Evolutionary conservation across 768 basidiomycete species (phyloP).

Genomic region (Lactifluus rugatus): DNA sequence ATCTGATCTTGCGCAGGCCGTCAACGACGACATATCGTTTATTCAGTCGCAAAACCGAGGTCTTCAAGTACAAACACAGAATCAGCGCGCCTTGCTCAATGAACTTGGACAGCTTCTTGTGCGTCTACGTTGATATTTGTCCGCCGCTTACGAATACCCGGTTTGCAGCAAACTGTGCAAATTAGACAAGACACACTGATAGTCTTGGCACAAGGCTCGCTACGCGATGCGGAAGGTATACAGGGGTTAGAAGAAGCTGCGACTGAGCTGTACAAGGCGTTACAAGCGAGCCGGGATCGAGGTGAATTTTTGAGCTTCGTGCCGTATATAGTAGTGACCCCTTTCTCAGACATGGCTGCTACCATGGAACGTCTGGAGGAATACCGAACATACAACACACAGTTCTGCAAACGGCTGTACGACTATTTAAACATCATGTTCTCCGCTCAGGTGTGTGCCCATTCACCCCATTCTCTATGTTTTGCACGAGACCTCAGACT

Average conservation of each 20-base stretch:
- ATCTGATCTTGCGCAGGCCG: slow-evolving; percentile 47
- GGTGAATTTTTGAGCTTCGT: slow-evolving; percentile 37
- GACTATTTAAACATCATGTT: slow-evolving; percentile 91
- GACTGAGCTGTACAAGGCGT: slow-evolving; percentile 86
- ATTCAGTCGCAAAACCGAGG: slow-evolving; percentile 97
- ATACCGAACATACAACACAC: slow-evolving; percentile 79
- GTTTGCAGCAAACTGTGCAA: slow-evolving; percentile 78
- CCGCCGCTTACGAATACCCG: not conserved
- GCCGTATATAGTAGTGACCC: not conserved
- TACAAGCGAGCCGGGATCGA: slow-evolving; percentile 82
- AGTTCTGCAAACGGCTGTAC: slow-evolving; percentile 86
- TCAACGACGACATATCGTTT: slow-evolving; percentile 87
- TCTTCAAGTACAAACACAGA: slow-evolving; percentile 94
- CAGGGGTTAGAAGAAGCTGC: slow-evolving; percentile 73
- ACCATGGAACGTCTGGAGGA: slow-evolving; percentile 89
- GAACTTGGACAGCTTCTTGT: slow-evolving; percentile 88
- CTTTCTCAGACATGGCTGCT: slow-evolving; percentile 80
- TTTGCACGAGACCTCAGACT: not conserved
- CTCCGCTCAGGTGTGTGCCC: slow-evolving; percentile 62
- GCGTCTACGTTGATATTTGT: not conserved
- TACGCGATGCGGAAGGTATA: slow-evolving; percentile 71
- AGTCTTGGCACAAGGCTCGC: slow-evolving; percentile 78
- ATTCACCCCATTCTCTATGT: not conserved
- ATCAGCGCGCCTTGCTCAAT: slow-evolving; percentile 72
- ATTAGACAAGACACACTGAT: slow-evolving; percentile 71